A percentile compares a stretch with the other conserved stretches of the same genome.
These are phyloP conservation scores for Talaromyces proteolyticus DNA, from an alignment of 495 filamentous ascomycete genomes.

Conservation along the genomic window DNA sequence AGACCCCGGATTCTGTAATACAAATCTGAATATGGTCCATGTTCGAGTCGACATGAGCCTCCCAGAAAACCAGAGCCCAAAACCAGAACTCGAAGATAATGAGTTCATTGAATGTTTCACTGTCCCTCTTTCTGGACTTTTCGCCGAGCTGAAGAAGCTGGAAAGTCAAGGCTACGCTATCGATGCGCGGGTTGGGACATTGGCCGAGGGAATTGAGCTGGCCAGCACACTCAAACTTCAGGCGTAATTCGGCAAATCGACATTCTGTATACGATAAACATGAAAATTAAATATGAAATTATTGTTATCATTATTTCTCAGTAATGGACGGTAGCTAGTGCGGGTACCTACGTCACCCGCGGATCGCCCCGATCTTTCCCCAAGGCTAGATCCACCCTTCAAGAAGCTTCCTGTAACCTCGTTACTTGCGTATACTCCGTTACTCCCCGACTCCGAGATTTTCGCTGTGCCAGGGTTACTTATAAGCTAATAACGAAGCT, in stretches of 20 bases:
- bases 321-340: too few species aligned
- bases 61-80: conserved; percentile 62
- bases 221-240: conserved; percentile 39
- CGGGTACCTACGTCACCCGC: background rate
- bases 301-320: background rate
- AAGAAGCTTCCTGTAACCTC: background rate
- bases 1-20: conserved; percentile 81
- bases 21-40: conserved; percentile 79
- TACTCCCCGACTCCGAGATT: too few species aligned
- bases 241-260: too few species aligned
- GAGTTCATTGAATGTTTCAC: conserved; percentile 89
- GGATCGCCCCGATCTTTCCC: background rate
- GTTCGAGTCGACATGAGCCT: conserved; percentile 70
- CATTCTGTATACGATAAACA: background rate
- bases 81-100: conserved; percentile 75
- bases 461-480: too few species aligned
- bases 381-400: background rate
- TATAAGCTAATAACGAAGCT: too few species aligned
- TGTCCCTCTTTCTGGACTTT: conserved; percentile 59
- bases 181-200: conserved; percentile 76
- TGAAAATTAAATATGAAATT: background rate
- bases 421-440: background rate
- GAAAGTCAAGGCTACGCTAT: conserved; percentile 76
- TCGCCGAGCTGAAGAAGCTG: conserved; percentile 58
- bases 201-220: conserved; percentile 82